Base-by-base conservation (phyloP, 768 basidiomycete genomes). In the Termitomyces sp. region DNA sequence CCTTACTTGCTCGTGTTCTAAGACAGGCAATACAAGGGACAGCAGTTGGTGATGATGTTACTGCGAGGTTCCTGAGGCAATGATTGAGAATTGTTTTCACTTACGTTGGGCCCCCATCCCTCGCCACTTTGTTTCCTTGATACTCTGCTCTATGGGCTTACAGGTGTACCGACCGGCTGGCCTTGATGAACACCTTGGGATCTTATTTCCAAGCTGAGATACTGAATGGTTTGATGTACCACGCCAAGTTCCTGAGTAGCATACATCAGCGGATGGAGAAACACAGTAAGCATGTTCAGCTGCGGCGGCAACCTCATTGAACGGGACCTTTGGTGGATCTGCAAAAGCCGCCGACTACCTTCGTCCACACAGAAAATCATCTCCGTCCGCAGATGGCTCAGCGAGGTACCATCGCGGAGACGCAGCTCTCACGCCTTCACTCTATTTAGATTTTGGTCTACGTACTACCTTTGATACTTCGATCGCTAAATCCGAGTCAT, bases 271-370 rank as follows among this genome's bases (percentile, higher is more conserved):
- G 10, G 8, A 29, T 29, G 15, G 25, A 38, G 20, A 54, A 54
- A 15, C 37, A 55, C 29, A 31, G 29, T 11, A 40, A 6, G 31
- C 15, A 55, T 12, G 29, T 31, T 10, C 15, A 31, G 29, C 38
- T 54, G 53, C 38, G 53, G 38, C 25, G 31, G 10, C n/a, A 17
- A 31, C 32, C 54, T 42, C 17, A 31, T 17, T 17, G 31, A 42
- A 42, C 29, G 40, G 12, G 25, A 29, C 25, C 5, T 40, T 40
- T 54, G 52, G 15, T 31, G 29, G 40, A 43, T 31, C 38, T 55
- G 4, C 54, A 55, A 55, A 55, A 55, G 29, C 54, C 54, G 54
- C 54, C 54, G 54, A 43, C 14, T 42, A 11, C 40, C 31, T 55
- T 31, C 12, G 40, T 42, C 11, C 42, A n/a, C 40, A 55, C 31